Percentiles rank a stretch among this genome's conserved stretches.
Evolutionary conservation across 2,329 filamentous ascomycete species (phyloP).

Genomic region (Colletotrichum musae): DNA sequence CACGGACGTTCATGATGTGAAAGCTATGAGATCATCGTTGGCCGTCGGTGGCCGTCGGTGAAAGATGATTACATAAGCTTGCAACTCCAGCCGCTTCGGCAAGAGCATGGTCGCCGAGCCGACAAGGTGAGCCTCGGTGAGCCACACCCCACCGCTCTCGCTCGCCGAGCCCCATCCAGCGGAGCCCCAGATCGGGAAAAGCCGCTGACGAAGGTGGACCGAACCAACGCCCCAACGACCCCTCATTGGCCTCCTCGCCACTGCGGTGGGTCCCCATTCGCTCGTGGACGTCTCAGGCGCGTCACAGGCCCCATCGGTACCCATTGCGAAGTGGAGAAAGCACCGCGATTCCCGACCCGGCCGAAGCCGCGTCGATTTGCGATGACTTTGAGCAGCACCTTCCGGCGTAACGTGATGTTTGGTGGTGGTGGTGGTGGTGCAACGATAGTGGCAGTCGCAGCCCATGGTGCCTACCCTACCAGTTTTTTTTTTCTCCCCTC

Average conservation of each 20-base stretch:
- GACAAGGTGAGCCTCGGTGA: conserved; percentile 16
- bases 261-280: conserved; percentile 14
- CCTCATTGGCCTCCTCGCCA: background rate
- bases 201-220: conserved; percentile 23
- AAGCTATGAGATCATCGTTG: background rate
- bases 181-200: conserved; percentile 31
- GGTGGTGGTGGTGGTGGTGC: too few relatives aligned
- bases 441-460: too few relatives aligned
- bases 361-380: conserved; percentile 16
- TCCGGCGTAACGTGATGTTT: too few relatives aligned
- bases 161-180: background rate
- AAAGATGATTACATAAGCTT: conserved; percentile 5
- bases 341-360: conserved; percentile 25
- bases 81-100: background rate
- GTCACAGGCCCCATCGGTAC: conserved; percentile 32
- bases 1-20: too few relatives aligned
- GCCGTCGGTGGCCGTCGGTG: too few relatives aligned
- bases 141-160: background rate
- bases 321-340: conserved; percentile 17
- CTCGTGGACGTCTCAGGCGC: conserved; percentile 39
- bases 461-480: background rate
- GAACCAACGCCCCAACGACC: accelerated
- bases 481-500: background rate
- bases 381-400: background rate
- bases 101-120: too few relatives aligned